phyloP scores from a whole-genome alignment of 2,329 filamentous ascomycete genomes.

The Chaetothyriales sp. region DNA sequence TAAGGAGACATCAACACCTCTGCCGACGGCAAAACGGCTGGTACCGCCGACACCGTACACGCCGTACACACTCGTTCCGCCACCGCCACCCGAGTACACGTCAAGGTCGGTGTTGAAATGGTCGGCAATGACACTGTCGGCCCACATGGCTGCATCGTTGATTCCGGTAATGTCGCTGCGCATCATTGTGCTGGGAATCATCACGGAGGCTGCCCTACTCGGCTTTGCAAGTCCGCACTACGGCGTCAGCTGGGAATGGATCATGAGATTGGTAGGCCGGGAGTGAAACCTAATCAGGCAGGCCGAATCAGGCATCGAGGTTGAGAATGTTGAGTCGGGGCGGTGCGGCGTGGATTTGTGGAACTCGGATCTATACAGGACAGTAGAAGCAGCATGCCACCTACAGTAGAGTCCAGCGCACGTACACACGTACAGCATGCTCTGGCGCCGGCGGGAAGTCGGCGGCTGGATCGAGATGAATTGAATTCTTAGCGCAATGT shows the following conservation, averaged over 20 bases:
- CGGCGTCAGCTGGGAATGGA: neutral
- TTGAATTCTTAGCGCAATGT: too few species aligned
- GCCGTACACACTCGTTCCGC: neutral
- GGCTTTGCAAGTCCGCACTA: conserved; percentile 13
- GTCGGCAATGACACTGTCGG: conserved; percentile 8
- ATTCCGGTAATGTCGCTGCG: conserved; percentile 12
- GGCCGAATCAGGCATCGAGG: too few species aligned
- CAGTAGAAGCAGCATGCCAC: too few species aligned
- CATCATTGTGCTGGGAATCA: conserved; percentile 10
- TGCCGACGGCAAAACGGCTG: neutral
- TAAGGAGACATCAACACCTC: neutral
- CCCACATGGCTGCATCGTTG: conserved; percentile 11
- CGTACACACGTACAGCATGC: too few species aligned
- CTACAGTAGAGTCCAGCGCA: too few species aligned
- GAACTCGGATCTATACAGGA: too few species aligned
- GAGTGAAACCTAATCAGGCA: neutral
- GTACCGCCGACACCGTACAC: neutral
- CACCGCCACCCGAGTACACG: neutral
- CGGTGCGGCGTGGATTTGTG: too few species aligned
- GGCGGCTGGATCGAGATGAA: too few species aligned
- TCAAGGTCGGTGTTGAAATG: conserved; percentile 8
- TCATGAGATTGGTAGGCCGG: neutral
- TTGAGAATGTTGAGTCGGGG: too few species aligned
- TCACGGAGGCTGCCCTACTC: conserved; percentile 13
- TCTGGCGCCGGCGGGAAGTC: too few species aligned